Base-by-base conservation (phyloP, 352 stramenopile species). In the Globisporangium apiculatum region DNA sequence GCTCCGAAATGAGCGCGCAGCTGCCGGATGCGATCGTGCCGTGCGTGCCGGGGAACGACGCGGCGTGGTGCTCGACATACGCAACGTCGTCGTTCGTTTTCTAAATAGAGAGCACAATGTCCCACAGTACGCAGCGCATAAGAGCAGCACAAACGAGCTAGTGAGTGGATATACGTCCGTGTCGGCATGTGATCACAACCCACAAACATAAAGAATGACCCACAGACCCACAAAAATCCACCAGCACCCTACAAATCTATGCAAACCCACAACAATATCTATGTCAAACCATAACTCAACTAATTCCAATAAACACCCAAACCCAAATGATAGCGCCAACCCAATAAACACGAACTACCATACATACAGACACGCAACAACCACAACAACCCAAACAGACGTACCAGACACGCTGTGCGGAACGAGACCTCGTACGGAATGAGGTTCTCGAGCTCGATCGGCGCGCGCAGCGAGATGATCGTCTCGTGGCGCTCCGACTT, bases 401-500 rank as follows among this genome's bases (percentile, higher is more conserved):
- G 40, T 67, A 79, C 71, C 68, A 86, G 79, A 61, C 80, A 89
- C 15, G 87, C 76, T 1, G 79, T 87, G n/a, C 82, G 77, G 47
- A 87, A 90, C 6, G 72, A 75, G 8, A 92, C 55, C 48, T 80
- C 73, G 60, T 87, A 93, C 7, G 83, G 83, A 7, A 91, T 58
- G 5, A 93, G 64, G 48, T 93, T 93, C 58, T 93, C 83, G 14
- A 93, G 46, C 37, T 79, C 64, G 47, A 93, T 86, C 14, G 81
- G 81, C 9, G 84, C 70, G 8, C 75, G 75, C 37, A 94, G 65
- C 3, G 75, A 79, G 53, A 92, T 83, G 42, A 79, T 73, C 24
- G 79, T 87, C 61, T 92, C 82, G 18, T 88, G 79, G 31, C 82
- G 80, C 50, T 92, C 79, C 0, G 82, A 89, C 60, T 92, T 92